A percentile compares a stretch with the other conserved stretches of the same genome.
phyloP scores from a whole-genome alignment of 2,329 filamentous ascomycete species.

The Capronia epimyces region DNA sequence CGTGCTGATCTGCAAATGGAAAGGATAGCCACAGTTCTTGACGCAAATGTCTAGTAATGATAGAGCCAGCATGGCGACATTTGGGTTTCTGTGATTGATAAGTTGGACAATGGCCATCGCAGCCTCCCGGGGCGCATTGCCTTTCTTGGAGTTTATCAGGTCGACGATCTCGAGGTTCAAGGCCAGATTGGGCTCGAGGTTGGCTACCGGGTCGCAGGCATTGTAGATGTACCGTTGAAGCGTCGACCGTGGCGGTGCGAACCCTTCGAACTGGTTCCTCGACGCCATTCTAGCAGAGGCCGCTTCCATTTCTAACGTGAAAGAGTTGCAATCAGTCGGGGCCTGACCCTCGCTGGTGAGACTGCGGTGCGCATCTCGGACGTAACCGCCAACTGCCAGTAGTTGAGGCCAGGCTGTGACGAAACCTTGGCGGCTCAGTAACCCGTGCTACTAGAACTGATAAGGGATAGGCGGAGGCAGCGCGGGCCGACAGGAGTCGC shows the following conservation, averaged over 20 bases:
- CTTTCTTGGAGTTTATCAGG: constrained; percentile 95
- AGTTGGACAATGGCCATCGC: constrained; percentile 88
- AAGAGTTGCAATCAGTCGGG: not conserved
- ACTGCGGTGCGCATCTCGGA: not conserved
- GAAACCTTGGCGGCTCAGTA: constrained; percentile 1
- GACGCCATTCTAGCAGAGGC: constrained; percentile 91
- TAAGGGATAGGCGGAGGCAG: not conserved
- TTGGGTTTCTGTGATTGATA: constrained; percentile 95
- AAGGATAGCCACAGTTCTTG: constrained; percentile 99
- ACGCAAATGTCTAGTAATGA: constrained; percentile 94
- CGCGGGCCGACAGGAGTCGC: not conserved
- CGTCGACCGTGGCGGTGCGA: constrained; percentile 73
- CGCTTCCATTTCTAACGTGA: constrained; percentile 64
- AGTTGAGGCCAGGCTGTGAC: not conserved
- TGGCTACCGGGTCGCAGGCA: constrained; percentile 83
- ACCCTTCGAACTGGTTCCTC: constrained; percentile 84
- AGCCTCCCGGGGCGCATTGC: constrained; percentile 88
- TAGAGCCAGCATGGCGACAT: constrained; percentile 76
- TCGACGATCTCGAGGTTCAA: constrained; percentile 95
- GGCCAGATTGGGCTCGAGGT: constrained; percentile 96
- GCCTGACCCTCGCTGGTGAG: not conserved
- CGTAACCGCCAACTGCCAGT: not conserved
- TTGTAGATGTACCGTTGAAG: constrained; percentile 93
- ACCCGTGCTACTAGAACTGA: not conserved
- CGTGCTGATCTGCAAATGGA: constrained; percentile 96